phyloP scores from a whole-genome alignment of 306 rosid species.

The Cyamopsis tetragonoloba region DNA sequence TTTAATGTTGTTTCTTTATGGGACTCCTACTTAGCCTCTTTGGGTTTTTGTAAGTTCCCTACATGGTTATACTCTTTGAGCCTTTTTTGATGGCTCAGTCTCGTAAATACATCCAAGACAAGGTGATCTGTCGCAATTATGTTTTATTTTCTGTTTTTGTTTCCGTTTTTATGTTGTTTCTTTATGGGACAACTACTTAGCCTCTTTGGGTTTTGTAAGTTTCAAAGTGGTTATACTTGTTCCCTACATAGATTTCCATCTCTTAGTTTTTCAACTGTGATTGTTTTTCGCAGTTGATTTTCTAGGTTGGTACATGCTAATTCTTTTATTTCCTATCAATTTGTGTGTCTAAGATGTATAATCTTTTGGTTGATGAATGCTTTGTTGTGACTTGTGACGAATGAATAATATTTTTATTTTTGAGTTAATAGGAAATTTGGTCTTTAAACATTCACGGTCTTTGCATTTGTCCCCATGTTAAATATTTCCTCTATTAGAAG shows the following conservation, averaged over 20 bases:
- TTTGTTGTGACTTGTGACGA: too few relatives aligned
- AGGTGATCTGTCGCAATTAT: slow-evolving; percentile 83
- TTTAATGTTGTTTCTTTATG: too few relatives aligned
- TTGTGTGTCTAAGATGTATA: too few relatives aligned
- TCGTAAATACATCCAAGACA: slow-evolving; percentile 83
- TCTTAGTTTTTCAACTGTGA: slow-evolving; percentile 57
- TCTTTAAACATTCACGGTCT: too few relatives aligned
- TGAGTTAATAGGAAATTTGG: too few relatives aligned
- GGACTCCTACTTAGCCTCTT: too few relatives aligned
- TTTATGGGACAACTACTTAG: slow-evolving; percentile 42
- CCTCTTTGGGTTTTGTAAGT: slow-evolving; percentile 19
- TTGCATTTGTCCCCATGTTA: too few relatives aligned
- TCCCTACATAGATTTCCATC: slow-evolving; percentile 53
- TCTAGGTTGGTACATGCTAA: slow-evolving; percentile 34
- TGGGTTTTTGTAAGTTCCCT: slow-evolving; percentile 8
- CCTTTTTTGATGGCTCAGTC: slow-evolving; percentile 92
- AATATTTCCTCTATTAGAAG: too few relatives aligned
- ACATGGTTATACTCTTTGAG: slow-evolving; percentile 35
- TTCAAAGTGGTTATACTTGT: slow-evolving; percentile 33
- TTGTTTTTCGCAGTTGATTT: slow-evolving; percentile 46
- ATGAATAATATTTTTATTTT: too few relatives aligned
- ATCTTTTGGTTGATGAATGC: too few relatives aligned
- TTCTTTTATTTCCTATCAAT: too few relatives aligned
- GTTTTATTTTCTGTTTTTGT: not conserved
- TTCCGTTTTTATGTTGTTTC: too few relatives aligned